phyloP scores from a whole-genome alignment of 2,329 filamentous ascomycete species.

The Botrytis byssoidea region DNA sequence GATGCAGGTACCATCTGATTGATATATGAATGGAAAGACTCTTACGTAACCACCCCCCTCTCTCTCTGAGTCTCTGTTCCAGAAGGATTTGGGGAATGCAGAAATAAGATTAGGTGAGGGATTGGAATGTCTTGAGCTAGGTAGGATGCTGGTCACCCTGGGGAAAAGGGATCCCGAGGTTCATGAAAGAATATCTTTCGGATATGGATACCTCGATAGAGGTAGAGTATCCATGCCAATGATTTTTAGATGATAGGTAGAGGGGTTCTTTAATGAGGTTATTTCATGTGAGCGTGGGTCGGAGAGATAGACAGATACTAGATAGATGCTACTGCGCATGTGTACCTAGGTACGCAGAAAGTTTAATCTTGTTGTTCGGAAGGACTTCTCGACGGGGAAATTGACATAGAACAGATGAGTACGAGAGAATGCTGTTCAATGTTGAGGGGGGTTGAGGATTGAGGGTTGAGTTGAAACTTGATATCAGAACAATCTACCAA shows the following conservation, averaged over 20 bases:
- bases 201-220: background rate
- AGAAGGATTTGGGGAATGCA: conserved; percentile 10
- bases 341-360: background rate
- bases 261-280: conserved; percentile 7
- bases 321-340: background rate
- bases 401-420: background rate
- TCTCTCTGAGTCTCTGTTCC: background rate
- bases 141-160: background rate
- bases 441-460: background rate
- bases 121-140: conserved; percentile 9
- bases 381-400: background rate
- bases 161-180: background rate
- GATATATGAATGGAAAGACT: background rate
- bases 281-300: background rate
- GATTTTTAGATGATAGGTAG: background rate
- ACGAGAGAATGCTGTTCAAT: background rate
- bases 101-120: background rate
- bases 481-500: background rate
- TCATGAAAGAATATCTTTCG: background rate
- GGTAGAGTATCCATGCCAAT: background rate
- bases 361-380: background rate
- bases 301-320: background rate
- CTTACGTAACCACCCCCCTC: background rate
- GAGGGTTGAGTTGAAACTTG: background rate
- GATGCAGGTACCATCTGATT: conserved; percentile 1